phyloP scores from a whole-genome alignment of 2,329 filamentous ascomycete genomes.

The Dothidotthia symphoricarpi region DNA sequence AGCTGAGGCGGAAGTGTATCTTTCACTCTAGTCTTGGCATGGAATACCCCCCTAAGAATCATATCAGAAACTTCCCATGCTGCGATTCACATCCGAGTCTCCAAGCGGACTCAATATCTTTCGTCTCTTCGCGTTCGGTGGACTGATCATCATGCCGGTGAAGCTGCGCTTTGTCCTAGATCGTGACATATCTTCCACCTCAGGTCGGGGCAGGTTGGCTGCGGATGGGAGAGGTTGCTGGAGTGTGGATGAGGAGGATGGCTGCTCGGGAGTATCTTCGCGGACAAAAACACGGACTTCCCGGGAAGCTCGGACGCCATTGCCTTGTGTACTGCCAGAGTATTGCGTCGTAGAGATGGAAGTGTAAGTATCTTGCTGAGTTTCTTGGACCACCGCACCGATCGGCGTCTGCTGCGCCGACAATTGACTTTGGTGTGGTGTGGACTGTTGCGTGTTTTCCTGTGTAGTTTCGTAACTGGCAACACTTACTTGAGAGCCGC shows the following conservation, averaged over 20 bases:
- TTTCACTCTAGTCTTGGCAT: too few relatives aligned
- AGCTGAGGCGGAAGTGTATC: too few relatives aligned
- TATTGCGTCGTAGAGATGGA: slow-evolving; percentile 13
- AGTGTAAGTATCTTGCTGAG: slow-evolving; percentile 14
- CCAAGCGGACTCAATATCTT: too few relatives aligned
- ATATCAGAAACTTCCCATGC: too few relatives aligned
- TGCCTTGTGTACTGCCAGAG: slow-evolving; percentile 24
- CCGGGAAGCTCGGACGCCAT: slow-evolving; percentile 18
- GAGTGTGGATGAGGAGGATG: neutral
- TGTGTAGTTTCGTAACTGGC: slow-evolving; percentile 26
- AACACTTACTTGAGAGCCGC: slow-evolving; percentile 12
- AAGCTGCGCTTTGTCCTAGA: too few relatives aligned
- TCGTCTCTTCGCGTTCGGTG: too few relatives aligned
- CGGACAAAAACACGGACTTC: slow-evolving; percentile 19
- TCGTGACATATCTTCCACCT: too few relatives aligned
- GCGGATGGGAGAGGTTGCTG: too few relatives aligned
- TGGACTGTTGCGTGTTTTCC: slow-evolving; percentile 19
- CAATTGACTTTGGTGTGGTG: slow-evolving; percentile 11
- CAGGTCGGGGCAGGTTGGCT: too few relatives aligned
- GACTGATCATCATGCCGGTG: too few relatives aligned
- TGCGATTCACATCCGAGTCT: too few relatives aligned
- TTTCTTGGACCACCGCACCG: slow-evolving; percentile 19
- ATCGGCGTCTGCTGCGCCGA: slow-evolving; percentile 2
- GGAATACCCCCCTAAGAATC: too few relatives aligned
- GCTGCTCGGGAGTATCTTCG: slow-evolving; percentile 19